phyloP scores from a whole-genome alignment of 345 rosid species.

The Geranium brycei region DNA sequence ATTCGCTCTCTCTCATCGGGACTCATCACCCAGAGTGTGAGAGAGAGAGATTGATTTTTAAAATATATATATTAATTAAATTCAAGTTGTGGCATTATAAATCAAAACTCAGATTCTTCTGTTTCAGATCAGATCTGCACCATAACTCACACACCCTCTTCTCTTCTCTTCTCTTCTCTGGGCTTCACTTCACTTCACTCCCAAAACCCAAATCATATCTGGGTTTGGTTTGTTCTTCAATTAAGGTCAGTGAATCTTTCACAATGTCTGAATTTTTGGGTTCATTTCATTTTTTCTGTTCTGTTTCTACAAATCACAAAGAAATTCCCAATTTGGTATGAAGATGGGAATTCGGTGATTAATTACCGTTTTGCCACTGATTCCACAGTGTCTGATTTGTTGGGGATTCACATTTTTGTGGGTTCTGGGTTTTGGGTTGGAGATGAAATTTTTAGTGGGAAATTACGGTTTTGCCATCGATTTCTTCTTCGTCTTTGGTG shows the following conservation, averaged over 20 bases:
- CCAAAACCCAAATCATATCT: not conserved
- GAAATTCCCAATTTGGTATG: too few relatives aligned
- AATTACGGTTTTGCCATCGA: not conserved
- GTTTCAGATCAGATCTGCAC: not conserved
- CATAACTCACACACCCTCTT: too few relatives aligned
- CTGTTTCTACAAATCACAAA: not conserved
- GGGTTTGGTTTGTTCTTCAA: too few relatives aligned
- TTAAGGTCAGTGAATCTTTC: too few relatives aligned
- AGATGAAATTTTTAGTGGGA: too few relatives aligned
- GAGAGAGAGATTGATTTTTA: not conserved
- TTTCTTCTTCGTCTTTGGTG: not conserved
- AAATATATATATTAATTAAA: not conserved
- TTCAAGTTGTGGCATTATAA: not conserved
- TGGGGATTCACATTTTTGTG: not conserved
- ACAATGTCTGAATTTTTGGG: not conserved
- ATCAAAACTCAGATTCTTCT: not conserved
- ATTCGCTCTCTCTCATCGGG: slow-evolving; percentile 39
- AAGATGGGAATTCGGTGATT: too few relatives aligned
- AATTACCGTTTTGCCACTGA: too few relatives aligned
- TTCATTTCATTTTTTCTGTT: not conserved
- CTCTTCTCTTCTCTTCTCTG: too few relatives aligned
- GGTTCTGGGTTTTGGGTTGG: not conserved
- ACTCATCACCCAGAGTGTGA: slow-evolving; percentile 11
- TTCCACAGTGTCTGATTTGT: too few relatives aligned
- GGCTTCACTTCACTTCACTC: too few relatives aligned